phyloP scores from a whole-genome alignment of 2,329 filamentous ascomycete species.

The Ascochyta lentis region DNA sequence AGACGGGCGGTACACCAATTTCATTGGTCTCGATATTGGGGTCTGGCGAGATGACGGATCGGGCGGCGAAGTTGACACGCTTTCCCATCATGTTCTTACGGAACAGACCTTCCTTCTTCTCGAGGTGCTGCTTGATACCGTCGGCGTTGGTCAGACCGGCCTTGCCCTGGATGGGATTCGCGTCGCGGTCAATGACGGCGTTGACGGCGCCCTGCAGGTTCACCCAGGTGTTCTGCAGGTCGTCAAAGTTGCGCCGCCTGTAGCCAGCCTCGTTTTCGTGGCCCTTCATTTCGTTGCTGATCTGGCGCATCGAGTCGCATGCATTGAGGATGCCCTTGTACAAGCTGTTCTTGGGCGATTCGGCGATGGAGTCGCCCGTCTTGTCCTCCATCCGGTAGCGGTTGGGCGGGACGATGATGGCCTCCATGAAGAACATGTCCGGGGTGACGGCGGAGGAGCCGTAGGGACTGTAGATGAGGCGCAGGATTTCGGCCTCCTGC shows the following conservation, averaged over 20 bases:
- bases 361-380: conserved; percentile 82
- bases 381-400: conserved; percentile 86
- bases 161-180: conserved; percentile 80
- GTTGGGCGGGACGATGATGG: conserved; percentile 88
- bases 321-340: conserved; percentile 84
- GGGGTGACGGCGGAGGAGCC: conserved; percentile 67
- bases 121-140: conserved; percentile 95
- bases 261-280: conserved; percentile 49
- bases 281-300: conserved; percentile 71
- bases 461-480: conserved; percentile 83
- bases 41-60: conserved; percentile 97
- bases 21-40: conserved; percentile 99
- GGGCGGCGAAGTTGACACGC: conserved; percentile 96
- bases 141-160: conserved; percentile 83
- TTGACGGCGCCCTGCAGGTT: conserved; percentile 90
- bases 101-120: conserved; percentile 99
- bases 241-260: conserved; percentile 69
- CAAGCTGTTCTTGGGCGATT: conserved; percentile 85
- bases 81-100: conserved; percentile 99
- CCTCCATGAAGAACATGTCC: conserved; percentile 94
- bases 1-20: conserved; percentile 97
- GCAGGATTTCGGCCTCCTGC: conserved; percentile 82
- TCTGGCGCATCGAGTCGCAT: conserved; percentile 75
- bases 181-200: conserved; percentile 86
- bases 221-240: conserved; percentile 82